Conservation (phyloP, 2,329 filamentous ascomycete species). For the Lomentospora prolificans region DNA sequence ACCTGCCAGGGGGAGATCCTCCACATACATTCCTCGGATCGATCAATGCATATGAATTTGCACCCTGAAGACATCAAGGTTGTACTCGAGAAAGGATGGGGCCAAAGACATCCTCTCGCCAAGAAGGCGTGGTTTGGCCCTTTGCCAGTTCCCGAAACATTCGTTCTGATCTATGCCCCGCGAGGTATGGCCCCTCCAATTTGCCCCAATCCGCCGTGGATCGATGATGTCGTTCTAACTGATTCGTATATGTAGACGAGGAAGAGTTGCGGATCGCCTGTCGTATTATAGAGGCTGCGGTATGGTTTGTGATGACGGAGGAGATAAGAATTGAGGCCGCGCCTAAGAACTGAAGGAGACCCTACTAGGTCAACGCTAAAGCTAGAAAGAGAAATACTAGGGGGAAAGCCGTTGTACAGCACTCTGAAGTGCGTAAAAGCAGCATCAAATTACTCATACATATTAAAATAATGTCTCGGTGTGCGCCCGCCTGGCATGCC, state of each 20-base stretch:
- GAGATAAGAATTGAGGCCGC: slow-evolving; percentile 14
- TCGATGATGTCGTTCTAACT: not conserved
- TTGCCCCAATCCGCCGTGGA: not conserved
- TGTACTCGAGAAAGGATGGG: slow-evolving; percentile 69
- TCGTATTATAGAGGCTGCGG: slow-evolving; percentile 62
- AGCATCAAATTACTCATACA: no score
- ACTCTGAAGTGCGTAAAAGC: no score
- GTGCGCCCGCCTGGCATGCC: not conserved
- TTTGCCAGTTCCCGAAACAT: slow-evolving; percentile 62
- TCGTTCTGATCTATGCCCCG: slow-evolving; percentile 77
- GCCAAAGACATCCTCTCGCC: slow-evolving; percentile 59
- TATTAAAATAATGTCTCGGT: no score
- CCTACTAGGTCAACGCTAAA: not conserved
- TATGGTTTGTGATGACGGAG: slow-evolving; percentile 52
- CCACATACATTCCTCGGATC: slow-evolving; percentile 69
- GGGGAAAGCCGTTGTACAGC: no score
- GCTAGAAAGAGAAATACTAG: no score
- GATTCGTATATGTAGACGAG: slow-evolving; percentile 34
- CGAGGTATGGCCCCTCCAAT: slow-evolving; percentile 31
- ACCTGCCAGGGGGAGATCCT: slow-evolving; percentile 74
- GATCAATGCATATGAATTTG: slow-evolving; percentile 69
- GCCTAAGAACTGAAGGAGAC: not conserved
- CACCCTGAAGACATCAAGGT: slow-evolving; percentile 68
- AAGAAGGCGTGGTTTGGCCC: slow-evolving; percentile 51
- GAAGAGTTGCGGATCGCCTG: slow-evolving; percentile 58